These are phyloP conservation scores for Macrolepiota albuminosa DNA, from an alignment of 768 basidiomycete genomes.

Conservation along the genomic window DNA sequence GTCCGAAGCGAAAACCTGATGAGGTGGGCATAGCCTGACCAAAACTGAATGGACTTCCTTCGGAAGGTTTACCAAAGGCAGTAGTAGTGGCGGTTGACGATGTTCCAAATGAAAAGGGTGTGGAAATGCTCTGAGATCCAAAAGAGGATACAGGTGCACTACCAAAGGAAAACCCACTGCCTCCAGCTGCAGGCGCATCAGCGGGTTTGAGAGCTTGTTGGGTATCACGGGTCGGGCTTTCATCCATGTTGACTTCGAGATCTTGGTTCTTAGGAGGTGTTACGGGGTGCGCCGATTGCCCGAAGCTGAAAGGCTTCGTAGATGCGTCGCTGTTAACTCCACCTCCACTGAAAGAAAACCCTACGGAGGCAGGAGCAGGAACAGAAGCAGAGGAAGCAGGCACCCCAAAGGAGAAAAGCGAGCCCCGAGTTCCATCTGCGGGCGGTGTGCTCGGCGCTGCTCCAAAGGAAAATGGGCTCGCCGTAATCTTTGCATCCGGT, in stretches of 20 bases:
- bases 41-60: constrained; percentile 46
- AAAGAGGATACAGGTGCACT: constrained; percentile 26
- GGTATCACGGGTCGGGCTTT: constrained; percentile 69
- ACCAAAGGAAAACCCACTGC: constrained; percentile 45
- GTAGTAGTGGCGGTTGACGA: constrained; percentile 31
- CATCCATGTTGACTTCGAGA: constrained; percentile 75
- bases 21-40: constrained; percentile 34
- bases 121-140: constrained; percentile 22
- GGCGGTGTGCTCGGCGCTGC: constrained; percentile 29
- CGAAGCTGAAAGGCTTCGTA: constrained; percentile 53
- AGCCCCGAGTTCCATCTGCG: constrained; percentile 27
- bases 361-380: constrained; percentile 23
- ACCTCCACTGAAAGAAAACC: constrained; percentile 48
- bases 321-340: constrained; percentile 41
- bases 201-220: constrained; percentile 37
- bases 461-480: constrained; percentile 43
- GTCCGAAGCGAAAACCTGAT: constrained; percentile 42
- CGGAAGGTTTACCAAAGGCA: constrained; percentile 47
- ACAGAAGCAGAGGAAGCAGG: constrained; percentile 20
- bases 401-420: constrained; percentile 33
- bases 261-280: constrained; percentile 64
- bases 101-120: constrained; percentile 39
- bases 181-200: constrained; percentile 32
- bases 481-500: constrained; percentile 12
- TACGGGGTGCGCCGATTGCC: constrained; percentile 41